Base-by-base conservation (phyloP, 2,329 filamentous ascomycete species). In the Fusarium praegraminearum region DNA sequence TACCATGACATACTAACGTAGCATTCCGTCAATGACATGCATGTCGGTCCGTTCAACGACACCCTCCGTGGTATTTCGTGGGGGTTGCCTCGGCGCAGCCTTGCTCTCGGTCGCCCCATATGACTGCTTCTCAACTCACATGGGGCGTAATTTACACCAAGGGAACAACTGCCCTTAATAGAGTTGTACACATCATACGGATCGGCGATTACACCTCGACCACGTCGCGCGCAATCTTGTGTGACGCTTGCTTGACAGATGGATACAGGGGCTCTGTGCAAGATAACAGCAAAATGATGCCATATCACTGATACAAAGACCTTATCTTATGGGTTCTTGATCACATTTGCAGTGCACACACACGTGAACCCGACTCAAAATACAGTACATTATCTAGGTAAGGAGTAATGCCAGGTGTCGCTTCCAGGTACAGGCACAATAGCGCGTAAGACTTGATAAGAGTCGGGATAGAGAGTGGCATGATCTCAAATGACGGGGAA, bases 1-100 rank as follows among this genome's bases (percentile, higher is more conserved):
- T 97, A 16, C 92, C 93, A 78, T 97, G 93, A 54, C 90, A 96
- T 93, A 80, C 97, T 93, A 11, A 97, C 90, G 75, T 95, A 97
- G 78, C 89, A 89, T 65, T 50, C 97, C 86, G 67, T 94, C 91
- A 52, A 89, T 85, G 3, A 93, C 91, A 74, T 94, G 90, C 24
- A 96, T 86, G 62, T 91, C 90, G 43, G 92, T 90, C 44, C 92
- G 87, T 49, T 90, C 86, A 2, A 95, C 84, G 30, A n/a, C 96
- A 89, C 40, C 87, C 58, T 87, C 86, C 73, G 91, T 95, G 13
- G 96, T 91, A 91, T 16, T 88, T 90, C 6, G 77, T 96, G 92
- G 2, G 93, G 62, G 35, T 30, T 30, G 35, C 11, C 18, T 45
- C 33, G 36, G 40, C 33, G 9, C 18, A 45, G 20, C 10, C 18